Evolutionary conservation across 176 grass and related monocot genomes (phyloP).

Genomic region (Phragmites australis): DNA sequence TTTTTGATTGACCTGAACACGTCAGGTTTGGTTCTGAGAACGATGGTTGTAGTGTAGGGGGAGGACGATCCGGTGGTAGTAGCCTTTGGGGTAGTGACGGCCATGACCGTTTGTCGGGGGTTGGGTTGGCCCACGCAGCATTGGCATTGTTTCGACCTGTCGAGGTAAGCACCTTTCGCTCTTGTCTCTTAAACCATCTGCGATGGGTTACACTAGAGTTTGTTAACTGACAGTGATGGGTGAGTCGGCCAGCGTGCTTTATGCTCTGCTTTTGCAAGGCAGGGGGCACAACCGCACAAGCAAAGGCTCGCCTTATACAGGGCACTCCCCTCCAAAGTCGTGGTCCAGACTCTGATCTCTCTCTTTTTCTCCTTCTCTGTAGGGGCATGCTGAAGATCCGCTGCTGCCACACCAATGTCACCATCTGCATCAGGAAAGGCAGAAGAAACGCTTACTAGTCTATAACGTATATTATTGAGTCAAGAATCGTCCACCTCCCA

Average conservation of each 20-base stretch:
- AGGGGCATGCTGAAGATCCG: too few relatives aligned
- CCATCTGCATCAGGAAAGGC: too few relatives aligned
- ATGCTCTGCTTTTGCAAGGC: constrained; percentile 26
- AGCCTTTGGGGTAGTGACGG: not conserved
- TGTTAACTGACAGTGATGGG: not conserved
- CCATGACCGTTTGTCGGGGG: constrained; percentile 22
- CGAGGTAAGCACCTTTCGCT: not conserved
- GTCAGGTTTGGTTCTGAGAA: not conserved
- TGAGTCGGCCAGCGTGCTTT: not conserved
- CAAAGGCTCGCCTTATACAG: constrained; percentile 5
- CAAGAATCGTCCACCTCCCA: too few relatives aligned
- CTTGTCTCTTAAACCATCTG: not conserved
- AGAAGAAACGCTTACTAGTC: too few relatives aligned
- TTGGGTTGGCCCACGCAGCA: not conserved
- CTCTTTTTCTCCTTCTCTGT: too few relatives aligned
- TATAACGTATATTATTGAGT: too few relatives aligned
- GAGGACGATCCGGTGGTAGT: too few relatives aligned
- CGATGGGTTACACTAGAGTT: too few relatives aligned
- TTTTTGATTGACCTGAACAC: too few relatives aligned
- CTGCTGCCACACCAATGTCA: too few relatives aligned
- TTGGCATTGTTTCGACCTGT: not conserved
- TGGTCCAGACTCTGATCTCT: too few relatives aligned
- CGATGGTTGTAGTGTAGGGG: not conserved
- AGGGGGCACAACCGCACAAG: not conserved
- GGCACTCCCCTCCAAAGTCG: too few relatives aligned